Conservation (phyloP, 257 asterid species). For the Dorcoceras hygrometricum region DNA sequence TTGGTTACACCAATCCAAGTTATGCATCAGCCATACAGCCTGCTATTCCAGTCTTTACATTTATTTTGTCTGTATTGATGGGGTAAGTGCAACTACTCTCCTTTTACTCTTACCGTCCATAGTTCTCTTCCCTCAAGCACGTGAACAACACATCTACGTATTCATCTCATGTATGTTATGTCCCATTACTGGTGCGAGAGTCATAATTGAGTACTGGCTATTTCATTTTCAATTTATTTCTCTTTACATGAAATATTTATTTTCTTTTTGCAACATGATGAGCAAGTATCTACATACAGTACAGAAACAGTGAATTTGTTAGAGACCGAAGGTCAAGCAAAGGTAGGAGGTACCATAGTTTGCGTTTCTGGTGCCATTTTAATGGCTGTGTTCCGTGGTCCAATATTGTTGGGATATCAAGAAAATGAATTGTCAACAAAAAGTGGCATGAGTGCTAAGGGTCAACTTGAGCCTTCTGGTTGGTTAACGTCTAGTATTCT, state of each 20-base stretch:
- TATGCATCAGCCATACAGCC: slow-evolving; percentile 36
- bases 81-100: slow-evolving; percentile 57
- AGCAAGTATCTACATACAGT: slow-evolving; percentile 54
- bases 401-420: slow-evolving; percentile 60
- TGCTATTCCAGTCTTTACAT: slow-evolving; percentile 93
- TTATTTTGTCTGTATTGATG: slow-evolving; percentile 77
- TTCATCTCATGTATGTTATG: too few species aligned
- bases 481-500: slow-evolving; percentile 61
- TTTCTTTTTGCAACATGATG: slow-evolving; percentile 26
- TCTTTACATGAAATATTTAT: too few species aligned
- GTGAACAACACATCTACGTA: background rate
- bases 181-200: too few species aligned
- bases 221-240: too few species aligned
- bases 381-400: slow-evolving; percentile 89
- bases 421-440: slow-evolving; percentile 49
- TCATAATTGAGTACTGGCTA: too few species aligned
- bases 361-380: slow-evolving; percentile 88
- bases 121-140: background rate
- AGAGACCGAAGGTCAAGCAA: slow-evolving; percentile 79
- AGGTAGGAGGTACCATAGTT: slow-evolving; percentile 81
- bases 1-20: slow-evolving; percentile 90
- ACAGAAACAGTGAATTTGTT: slow-evolving; percentile 76
- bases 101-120: background rate
- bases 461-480: slow-evolving; percentile 85
- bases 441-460: slow-evolving; percentile 68